Evolutionary conservation across 495 filamentous ascomycete genomes (phyloP).

Genomic region (Penicillium desertorum): DNA sequence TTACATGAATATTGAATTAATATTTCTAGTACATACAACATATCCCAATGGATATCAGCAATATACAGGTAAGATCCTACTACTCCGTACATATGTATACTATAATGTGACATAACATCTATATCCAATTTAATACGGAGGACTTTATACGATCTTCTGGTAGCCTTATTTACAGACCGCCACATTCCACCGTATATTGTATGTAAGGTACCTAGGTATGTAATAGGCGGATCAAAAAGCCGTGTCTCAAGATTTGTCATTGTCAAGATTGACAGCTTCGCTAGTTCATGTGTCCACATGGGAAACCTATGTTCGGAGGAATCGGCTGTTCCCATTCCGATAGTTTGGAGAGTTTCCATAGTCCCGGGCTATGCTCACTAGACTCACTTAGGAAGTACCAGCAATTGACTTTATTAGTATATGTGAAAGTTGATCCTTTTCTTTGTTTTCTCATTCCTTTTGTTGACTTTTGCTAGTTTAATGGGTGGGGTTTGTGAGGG

Average conservation of each 20-base stretch:
- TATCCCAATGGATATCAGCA: neutral
- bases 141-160: too few relatives aligned
- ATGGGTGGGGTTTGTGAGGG: neutral
- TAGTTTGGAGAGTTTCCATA: constrained; percentile 3
- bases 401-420: neutral
- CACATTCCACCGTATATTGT: neutral
- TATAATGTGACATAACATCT: neutral
- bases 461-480: neutral
- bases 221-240: constrained; percentile 4
- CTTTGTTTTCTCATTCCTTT: neutral
- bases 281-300: constrained; percentile 9
- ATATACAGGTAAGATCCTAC: neutral
- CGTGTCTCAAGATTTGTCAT: constrained; percentile 32
- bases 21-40: neutral
- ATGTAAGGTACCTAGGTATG: neutral
- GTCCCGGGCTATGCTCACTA: neutral
- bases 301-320: constrained; percentile 18
- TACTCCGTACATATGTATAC: neutral
- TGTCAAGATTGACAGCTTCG: neutral
- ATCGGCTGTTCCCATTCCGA: constrained; percentile 4
- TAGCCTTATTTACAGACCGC: constrained; percentile 12
- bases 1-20: too few relatives aligned
- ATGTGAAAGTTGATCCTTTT: neutral
- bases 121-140: neutral
- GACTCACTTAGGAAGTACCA: neutral